A percentile compares a stretch with the other conserved stretches of the same genome.
phyloP scores from a whole-genome alignment of 2,329 filamentous ascomycete genomes.

The Colletotrichum sp. region DNA sequence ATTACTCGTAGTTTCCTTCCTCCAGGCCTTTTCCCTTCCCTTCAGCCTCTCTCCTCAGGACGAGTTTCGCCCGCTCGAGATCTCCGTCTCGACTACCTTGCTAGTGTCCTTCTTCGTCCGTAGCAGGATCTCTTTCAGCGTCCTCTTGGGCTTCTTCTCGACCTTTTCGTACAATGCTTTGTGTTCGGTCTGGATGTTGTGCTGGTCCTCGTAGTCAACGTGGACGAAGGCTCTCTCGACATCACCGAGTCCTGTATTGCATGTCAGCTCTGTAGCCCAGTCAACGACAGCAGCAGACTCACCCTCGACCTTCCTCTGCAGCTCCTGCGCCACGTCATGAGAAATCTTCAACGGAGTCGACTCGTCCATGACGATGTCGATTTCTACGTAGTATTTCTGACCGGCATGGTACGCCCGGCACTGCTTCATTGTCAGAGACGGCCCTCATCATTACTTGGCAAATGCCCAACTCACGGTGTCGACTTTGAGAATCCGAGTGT shows the following conservation, averaged over 20 bases:
- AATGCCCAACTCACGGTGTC: slow-evolving; percentile 49
- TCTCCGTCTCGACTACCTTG: slow-evolving; percentile 2
- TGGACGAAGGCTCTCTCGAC: slow-evolving; percentile 52
- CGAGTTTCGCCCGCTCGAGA: not conserved
- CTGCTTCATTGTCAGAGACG: slow-evolving; percentile 23
- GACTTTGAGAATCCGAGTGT: slow-evolving; percentile 58
- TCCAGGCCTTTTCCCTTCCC: not conserved
- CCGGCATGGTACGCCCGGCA: slow-evolving; percentile 67
- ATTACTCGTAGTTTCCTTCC: not conserved
- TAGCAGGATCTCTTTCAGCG: slow-evolving; percentile 36
- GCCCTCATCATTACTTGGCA: not conserved
- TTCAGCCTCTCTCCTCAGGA: not conserved
- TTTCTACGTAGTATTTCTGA: slow-evolving; percentile 65
- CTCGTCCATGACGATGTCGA: slow-evolving; percentile 66
- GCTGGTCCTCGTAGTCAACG: slow-evolving; percentile 48
- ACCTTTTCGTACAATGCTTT: slow-evolving; percentile 44
- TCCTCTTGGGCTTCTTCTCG: slow-evolving; percentile 30
- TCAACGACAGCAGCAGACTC: not conserved
- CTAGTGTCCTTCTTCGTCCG: slow-evolving; percentile 19
- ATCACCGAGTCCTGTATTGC: slow-evolving; percentile 30
- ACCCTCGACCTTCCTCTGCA: slow-evolving; percentile 67
- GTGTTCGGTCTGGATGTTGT: slow-evolving; percentile 45
- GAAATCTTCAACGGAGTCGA: slow-evolving; percentile 58
- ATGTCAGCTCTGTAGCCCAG: not conserved
- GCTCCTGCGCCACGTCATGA: slow-evolving; percentile 63